A percentile compares a stretch with the other conserved stretches of the same genome.
These are phyloP conservation scores for Monosporozyma siamensis DNA, from an alignment of 805 yeast genomes.

Conservation along the genomic window DNA sequence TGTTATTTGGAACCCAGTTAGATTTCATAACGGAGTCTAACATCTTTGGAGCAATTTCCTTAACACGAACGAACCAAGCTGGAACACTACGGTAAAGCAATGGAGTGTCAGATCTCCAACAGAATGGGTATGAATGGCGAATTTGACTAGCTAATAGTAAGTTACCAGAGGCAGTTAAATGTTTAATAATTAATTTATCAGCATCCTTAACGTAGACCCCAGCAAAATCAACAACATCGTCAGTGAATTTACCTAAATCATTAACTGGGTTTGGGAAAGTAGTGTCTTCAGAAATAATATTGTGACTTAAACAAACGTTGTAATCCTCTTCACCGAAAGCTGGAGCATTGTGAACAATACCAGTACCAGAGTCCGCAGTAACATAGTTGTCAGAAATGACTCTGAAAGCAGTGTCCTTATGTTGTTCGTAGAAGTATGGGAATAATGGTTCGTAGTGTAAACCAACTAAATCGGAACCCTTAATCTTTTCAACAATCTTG, in stretches of 20 bases:
- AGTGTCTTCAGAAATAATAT: slow-evolving; percentile 59
- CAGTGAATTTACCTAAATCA: slow-evolving; percentile 79
- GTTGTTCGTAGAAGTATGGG: slow-evolving; percentile 67
- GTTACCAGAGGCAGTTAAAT: slow-evolving; percentile 68
- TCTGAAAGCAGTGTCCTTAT: slow-evolving; percentile 68
- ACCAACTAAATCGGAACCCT: slow-evolving; percentile 76
- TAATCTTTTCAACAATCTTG: slow-evolving; percentile 69
- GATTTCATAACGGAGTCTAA: slow-evolving; percentile 75
- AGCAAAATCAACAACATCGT: slow-evolving; percentile 60
- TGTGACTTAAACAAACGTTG: slow-evolving; percentile 65
- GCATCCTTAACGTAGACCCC: slow-evolving; percentile 94
- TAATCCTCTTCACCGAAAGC: slow-evolving; percentile 99
- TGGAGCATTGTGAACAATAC: slow-evolving; percentile 97
- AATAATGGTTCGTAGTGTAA: slow-evolving; percentile 74
- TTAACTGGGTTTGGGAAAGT: slow-evolving; percentile 92
- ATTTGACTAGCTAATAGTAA: slow-evolving; percentile 71
- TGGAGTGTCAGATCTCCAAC: slow-evolving; percentile 99
- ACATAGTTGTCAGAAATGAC: slow-evolving; percentile 81
- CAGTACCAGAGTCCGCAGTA: slow-evolving; percentile 93
- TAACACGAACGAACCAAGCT: slow-evolving; percentile 94
- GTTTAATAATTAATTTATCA: slow-evolving; percentile 81
- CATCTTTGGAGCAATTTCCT: slow-evolving; percentile 82
- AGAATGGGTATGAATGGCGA: slow-evolving; percentile 96
- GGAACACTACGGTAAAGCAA: slow-evolving; percentile 93
- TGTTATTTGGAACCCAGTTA: slow-evolving; percentile 86